phyloP scores from a whole-genome alignment of 139 green algal genomes.

The Chlamydomonas asymmetrica region DNA sequence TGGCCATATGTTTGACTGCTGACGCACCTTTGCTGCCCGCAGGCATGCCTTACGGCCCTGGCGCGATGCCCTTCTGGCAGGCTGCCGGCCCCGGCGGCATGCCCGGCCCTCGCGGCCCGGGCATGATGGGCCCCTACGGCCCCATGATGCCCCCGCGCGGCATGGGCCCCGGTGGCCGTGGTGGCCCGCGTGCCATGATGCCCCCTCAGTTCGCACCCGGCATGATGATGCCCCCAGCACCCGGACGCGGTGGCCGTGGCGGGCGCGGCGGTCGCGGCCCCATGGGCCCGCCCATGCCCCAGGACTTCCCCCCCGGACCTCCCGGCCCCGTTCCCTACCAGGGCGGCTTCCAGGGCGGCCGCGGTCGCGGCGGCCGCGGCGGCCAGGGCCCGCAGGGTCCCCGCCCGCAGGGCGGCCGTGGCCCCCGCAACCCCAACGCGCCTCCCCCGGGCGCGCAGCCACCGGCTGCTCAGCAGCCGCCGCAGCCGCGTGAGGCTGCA shows the following conservation, averaged over 20 bases:
- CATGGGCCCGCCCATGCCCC: constrained; percentile 9
- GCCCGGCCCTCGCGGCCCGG: constrained; percentile 38
- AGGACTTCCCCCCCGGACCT: constrained; percentile 5
- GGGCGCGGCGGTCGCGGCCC: constrained; percentile 43
- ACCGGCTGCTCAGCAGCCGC: constrained; percentile 7
- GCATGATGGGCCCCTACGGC: constrained; percentile 39
- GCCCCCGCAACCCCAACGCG: constrained; percentile 7
- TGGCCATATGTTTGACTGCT: not conserved
- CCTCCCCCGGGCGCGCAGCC: not conserved
- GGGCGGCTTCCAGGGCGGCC: constrained; percentile 40
- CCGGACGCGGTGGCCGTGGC: constrained; percentile 31
- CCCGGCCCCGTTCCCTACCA: constrained; percentile 10
- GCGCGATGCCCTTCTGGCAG: constrained; percentile 51
- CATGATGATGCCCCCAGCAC: constrained; percentile 24
- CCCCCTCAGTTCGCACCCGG: constrained; percentile 29
- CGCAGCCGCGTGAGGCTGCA: not conserved
- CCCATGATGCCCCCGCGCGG: constrained; percentile 37
- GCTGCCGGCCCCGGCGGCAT: constrained; percentile 49
- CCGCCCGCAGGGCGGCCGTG: constrained; percentile 18
- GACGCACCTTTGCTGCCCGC: constrained; percentile 8
- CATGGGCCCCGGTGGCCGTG: constrained; percentile 37
- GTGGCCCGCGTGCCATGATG: constrained; percentile 28
- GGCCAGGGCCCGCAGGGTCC: no score
- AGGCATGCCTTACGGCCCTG: constrained; percentile 43
- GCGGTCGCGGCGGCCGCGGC: constrained; percentile 23